A percentile compares a stretch with the other conserved stretches of the same genome.
phyloP scores from a whole-genome alignment of 495 filamentous ascomycete genomes.

The Xylaria flabelliformis region DNA sequence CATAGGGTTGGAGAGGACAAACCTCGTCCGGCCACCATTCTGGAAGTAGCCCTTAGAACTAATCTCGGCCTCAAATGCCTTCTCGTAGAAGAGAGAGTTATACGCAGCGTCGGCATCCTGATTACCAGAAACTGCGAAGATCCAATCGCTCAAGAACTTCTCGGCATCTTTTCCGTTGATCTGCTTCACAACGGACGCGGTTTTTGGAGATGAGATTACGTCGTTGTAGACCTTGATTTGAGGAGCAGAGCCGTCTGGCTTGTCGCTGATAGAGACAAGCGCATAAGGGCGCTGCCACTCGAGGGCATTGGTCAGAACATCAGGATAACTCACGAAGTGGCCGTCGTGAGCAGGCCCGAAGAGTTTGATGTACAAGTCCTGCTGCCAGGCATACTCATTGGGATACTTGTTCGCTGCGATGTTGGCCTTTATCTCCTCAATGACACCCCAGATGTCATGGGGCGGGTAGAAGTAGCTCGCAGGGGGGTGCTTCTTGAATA shows the following conservation, averaged over 20 bases:
- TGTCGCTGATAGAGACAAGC: constrained; percentile 49
- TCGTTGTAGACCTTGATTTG: constrained; percentile 48
- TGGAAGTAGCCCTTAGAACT: constrained; percentile 38
- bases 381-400: constrained; percentile 52
- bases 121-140: constrained; percentile 39
- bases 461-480: constrained; percentile 51
- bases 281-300: constrained; percentile 43
- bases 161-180: constrained; percentile 50
- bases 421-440: constrained; percentile 44
- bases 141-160: constrained; percentile 41
- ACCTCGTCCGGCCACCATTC: constrained; percentile 42
- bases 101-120: constrained; percentile 58
- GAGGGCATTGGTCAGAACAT: constrained; percentile 47
- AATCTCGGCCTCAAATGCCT: constrained; percentile 36
- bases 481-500: constrained; percentile 51
- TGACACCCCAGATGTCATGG: constrained; percentile 51
- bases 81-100: constrained; percentile 53
- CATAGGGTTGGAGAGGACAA: not conserved
- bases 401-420: constrained; percentile 48
- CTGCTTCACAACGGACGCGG: constrained; percentile 37
- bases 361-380: constrained; percentile 44
- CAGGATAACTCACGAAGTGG: constrained; percentile 52
- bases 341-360: constrained; percentile 53
- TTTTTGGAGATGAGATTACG: constrained; percentile 34
- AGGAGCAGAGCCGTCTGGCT: constrained; percentile 42